phyloP scores from a whole-genome alignment of 495 filamentous ascomycete genomes.

The Oleoguttula mirabilis region DNA sequence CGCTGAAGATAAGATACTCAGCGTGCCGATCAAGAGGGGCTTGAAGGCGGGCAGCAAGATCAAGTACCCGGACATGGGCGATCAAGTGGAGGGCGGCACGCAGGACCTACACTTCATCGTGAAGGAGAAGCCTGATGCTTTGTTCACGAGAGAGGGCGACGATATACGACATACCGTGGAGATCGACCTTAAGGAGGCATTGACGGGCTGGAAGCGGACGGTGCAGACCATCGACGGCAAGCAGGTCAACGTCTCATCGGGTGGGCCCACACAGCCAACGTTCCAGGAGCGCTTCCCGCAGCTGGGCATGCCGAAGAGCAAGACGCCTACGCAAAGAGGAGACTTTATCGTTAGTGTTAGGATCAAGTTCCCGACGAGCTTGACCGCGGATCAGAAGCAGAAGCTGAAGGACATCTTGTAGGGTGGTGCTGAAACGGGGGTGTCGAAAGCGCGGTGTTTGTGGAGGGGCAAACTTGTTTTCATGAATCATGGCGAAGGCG shows the following conservation, averaged over 20 bases:
- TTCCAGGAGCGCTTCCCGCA: slow-evolving; percentile 68
- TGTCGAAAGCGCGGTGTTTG: too few species aligned
- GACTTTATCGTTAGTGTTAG: slow-evolving; percentile 84
- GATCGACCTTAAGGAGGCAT: slow-evolving; percentile 84
- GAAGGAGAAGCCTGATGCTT: slow-evolving; percentile 76
- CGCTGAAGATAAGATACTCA: slow-evolving; percentile 76
- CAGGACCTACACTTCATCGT: slow-evolving; percentile 94
- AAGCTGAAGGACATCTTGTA: slow-evolving; percentile 62
- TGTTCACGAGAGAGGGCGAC: slow-evolving; percentile 76
- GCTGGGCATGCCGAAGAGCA: slow-evolving; percentile 84
- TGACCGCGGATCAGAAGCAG: slow-evolving; percentile 65
- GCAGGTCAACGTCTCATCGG: slow-evolving; percentile 58
- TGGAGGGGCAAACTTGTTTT: too few species aligned
- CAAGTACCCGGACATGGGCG: slow-evolving; percentile 89
- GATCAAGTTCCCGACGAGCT: slow-evolving; percentile 71
- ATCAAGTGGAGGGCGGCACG: slow-evolving; percentile 93
- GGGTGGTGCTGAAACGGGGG: too few species aligned
- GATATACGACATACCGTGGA: slow-evolving; percentile 67
- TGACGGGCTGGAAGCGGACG: slow-evolving; percentile 85
- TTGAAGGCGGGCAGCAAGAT: slow-evolving; percentile 95
- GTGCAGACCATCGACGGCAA: slow-evolving; percentile 91
- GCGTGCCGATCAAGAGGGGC: slow-evolving; percentile 88
- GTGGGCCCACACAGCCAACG: slow-evolving; percentile 75
- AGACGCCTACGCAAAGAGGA: slow-evolving; percentile 70
- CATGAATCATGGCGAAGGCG: too few species aligned